Evolutionary conservation across 2,329 filamentous ascomycete genomes (phyloP).

Genomic region (Hypocreales sp.): DNA sequence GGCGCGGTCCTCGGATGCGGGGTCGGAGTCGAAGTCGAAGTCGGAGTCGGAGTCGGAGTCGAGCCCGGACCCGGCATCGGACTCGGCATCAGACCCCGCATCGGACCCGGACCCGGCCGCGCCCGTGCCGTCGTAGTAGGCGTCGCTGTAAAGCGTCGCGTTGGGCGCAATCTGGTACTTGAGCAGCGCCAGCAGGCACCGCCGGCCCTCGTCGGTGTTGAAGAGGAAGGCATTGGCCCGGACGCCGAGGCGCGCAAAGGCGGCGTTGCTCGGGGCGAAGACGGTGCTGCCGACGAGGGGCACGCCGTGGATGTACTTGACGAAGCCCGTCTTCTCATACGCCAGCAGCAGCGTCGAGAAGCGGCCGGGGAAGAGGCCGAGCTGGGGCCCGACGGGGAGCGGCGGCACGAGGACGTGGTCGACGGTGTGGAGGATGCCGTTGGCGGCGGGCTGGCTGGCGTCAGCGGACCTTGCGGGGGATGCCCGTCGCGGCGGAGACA

Average conservation of each 20-base stretch:
- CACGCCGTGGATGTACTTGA: conserved; percentile 39
- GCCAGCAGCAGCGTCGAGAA: conserved; percentile 71
- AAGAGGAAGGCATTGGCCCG: conserved; percentile 75
- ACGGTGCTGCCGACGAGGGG: conserved; percentile 50
- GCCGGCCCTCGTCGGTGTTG: conserved; percentile 51
- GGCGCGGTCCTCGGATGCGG: conserved; percentile 12
- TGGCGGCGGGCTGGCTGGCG: conserved; percentile 54
- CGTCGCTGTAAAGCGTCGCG: conserved; percentile 70
- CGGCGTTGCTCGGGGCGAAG: conserved; percentile 68
- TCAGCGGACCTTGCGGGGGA: conserved; percentile 68
- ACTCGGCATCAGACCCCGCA: too few relatives aligned
- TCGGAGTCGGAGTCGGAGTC: too few relatives aligned
- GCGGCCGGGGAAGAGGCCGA: conserved; percentile 52
- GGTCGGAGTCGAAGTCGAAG: conserved; percentile 8
- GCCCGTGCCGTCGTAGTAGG: conserved; percentile 41
- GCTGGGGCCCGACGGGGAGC: conserved; percentile 34
- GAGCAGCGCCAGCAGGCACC: conserved; percentile 63
- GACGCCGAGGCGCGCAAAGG: conserved; percentile 62
- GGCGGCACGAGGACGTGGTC: conserved; percentile 66
- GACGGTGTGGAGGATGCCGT: conserved; percentile 69
- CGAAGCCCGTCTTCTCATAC: conserved; percentile 58
- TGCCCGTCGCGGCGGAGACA: conserved; percentile 59
- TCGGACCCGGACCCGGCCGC: conserved; percentile 6
- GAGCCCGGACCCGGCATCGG: too few relatives aligned
- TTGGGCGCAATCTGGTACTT: conserved; percentile 65